Percentiles rank a stretch among this genome's conserved stretches.
Evolutionary conservation across 73 alveolate species (phyloP).

Genomic region (Tetrahymena thermophila): DNA sequence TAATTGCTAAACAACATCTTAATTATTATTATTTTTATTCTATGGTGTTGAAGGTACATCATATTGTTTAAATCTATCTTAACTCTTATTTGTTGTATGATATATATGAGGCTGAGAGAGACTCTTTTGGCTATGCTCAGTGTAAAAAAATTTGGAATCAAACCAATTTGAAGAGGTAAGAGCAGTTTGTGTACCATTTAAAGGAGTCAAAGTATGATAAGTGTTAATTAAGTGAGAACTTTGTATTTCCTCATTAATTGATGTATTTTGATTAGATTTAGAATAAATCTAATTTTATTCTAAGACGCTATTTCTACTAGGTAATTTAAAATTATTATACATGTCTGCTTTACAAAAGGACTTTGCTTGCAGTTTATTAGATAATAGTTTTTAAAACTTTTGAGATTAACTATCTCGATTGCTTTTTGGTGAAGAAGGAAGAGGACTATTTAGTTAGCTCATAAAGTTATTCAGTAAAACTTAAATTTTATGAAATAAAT

Average conservation of each 20-base stretch:
- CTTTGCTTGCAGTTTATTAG: not conserved
- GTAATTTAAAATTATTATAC: not conserved
- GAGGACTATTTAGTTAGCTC: not conserved
- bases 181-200: not conserved
- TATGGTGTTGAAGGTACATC: not conserved
- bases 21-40: too few relatives aligned
- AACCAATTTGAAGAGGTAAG: not conserved
- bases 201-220: not conserved
- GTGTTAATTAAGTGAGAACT: not conserved
- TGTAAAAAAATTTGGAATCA: not conserved
- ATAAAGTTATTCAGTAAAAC: not conserved
- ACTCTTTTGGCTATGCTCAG: not conserved
- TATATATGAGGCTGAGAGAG: not conserved
- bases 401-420: not conserved
- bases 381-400: not conserved
- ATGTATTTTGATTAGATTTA: not conserved
- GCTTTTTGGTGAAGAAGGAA: not conserved
- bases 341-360: not conserved
- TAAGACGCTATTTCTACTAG: not conserved
- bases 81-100: not conserved
- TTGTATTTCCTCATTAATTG: not conserved
- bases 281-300: not conserved
- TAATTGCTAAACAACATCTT: not conserved
- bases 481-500: not conserved
- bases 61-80: not conserved